Evolutionary conservation across 169 alveolate genomes (phyloP).

Genomic region (Neospora caninum): DNA sequence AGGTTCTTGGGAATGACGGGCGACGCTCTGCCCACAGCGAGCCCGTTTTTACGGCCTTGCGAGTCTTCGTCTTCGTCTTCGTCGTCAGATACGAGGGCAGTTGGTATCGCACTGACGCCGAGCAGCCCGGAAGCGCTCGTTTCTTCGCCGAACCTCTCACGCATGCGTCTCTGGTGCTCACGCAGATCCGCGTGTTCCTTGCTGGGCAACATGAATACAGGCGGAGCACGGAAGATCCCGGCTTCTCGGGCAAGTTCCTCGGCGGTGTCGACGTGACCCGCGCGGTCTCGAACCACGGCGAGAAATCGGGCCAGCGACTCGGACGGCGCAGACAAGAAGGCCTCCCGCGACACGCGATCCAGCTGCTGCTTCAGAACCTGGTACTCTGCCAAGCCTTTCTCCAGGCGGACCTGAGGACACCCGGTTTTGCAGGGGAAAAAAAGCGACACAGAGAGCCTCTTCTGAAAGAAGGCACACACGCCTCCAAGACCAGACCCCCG

Average conservation of each 20-base stretch:
- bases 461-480: background rate
- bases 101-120: background rate
- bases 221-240: background rate
- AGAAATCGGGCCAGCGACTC: background rate
- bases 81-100: background rate
- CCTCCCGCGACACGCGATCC: background rate
- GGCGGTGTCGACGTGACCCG: background rate
- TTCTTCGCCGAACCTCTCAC: background rate
- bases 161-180: background rate
- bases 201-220: background rate
- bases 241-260: conserved; percentile 4
- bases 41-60: background rate
- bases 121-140: background rate
- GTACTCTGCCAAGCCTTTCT: conserved; percentile 17
- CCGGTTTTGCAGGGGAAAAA: background rate
- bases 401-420: conserved; percentile 1
- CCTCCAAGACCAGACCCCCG: too few relatives aligned
- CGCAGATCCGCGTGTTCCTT: background rate
- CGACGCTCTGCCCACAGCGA: background rate
- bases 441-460: background rate
- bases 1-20: too few relatives aligned
- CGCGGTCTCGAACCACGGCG: background rate
- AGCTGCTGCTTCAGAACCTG: conserved; percentile 6
- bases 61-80: background rate
- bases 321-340: conserved; percentile 12